These are phyloP conservation scores for Colletotrichum sansevieriae DNA, from an alignment of 2,329 filamentous ascomycete genomes.

Conservation along the genomic window DNA sequence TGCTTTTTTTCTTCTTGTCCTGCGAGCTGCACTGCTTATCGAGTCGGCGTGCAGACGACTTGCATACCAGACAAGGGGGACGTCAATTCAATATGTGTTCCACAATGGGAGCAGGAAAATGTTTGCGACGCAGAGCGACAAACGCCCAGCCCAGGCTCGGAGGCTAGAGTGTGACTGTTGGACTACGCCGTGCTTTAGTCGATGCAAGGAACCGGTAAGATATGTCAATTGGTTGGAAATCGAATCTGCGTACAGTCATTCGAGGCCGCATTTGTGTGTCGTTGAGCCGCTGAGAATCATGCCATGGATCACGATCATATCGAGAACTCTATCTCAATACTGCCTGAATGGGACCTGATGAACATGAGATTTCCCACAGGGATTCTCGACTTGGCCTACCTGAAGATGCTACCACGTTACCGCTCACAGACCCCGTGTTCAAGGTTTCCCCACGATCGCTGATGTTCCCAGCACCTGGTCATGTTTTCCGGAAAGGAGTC, in stretches of 20 bases:
- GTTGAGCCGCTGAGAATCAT: neutral
- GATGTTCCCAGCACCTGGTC: neutral
- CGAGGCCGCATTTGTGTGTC: neutral
- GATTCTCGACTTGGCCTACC: constrained; percentile 14
- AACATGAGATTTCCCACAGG: constrained; percentile 11
- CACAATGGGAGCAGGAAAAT: constrained; percentile 9
- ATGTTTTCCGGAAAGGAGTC: neutral
- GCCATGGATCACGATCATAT: neutral
- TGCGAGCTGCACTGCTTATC: constrained; percentile 5
- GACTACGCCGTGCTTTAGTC: neutral
- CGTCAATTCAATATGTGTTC: neutral
- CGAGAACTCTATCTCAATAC: too few species aligned
- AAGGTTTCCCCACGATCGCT: constrained; percentile 13
- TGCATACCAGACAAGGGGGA: constrained; percentile 11
- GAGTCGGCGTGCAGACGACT: constrained; percentile 20
- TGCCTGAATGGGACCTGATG: neutral
- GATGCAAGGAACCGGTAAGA: constrained; percentile 19
- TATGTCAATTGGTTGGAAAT: constrained; percentile 5
- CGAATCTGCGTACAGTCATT: neutral
- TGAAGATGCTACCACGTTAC: constrained; percentile 5
- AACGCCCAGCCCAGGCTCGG: neutral
- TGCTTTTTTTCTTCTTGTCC: constrained; percentile 32
- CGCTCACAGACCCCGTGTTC: neutral
- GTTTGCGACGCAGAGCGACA: neutral
- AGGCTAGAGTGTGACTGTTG: neutral